These are phyloP conservation scores for Globisporangium rhizosaccharum DNA, from an alignment of 352 stramenopile genomes.

Conservation along the genomic window DNA sequence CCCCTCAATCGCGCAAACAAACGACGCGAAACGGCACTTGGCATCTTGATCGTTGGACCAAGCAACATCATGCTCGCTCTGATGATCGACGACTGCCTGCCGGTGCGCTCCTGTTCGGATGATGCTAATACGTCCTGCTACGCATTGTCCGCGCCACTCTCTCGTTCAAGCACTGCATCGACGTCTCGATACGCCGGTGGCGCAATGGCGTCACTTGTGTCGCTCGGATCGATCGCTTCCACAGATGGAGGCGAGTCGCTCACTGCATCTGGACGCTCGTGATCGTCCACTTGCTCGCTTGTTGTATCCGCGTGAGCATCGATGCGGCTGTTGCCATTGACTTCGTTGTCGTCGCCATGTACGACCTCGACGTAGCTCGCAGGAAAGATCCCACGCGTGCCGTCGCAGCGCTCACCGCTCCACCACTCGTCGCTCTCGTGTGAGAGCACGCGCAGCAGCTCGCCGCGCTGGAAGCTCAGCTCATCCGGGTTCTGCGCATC, in stretches of 20 bases:
- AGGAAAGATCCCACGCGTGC: constrained; percentile 52
- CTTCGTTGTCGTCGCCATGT: neutral
- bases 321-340: neutral
- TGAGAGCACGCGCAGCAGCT: constrained; percentile 52
- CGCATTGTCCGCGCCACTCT: too few species aligned
- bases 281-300: neutral
- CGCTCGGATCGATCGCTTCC: neutral
- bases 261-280: neutral
- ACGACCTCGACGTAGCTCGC: constrained; percentile 32
- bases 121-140: too few species aligned
- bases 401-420: constrained; percentile 56
- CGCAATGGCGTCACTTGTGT: neutral
- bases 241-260: neutral
- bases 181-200: constrained; percentile 6
- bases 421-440: constrained; percentile 52
- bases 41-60: too few species aligned
- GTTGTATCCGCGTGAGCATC: neutral
- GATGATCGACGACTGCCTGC: too few species aligned
- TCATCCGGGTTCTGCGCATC: constrained; percentile 40
- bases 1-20: neutral
- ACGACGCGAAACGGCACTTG: too few species aligned
- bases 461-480: constrained; percentile 37
- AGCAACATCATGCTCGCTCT: too few species aligned
- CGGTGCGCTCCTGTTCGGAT: too few species aligned
- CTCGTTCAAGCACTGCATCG: constrained; percentile 4